Evolutionary conservation across 148 eudicot genomes (phyloP), one percentile per base, ranked within the genome.

Genomic region (Mesembryanthemum crystallinum): DNA sequence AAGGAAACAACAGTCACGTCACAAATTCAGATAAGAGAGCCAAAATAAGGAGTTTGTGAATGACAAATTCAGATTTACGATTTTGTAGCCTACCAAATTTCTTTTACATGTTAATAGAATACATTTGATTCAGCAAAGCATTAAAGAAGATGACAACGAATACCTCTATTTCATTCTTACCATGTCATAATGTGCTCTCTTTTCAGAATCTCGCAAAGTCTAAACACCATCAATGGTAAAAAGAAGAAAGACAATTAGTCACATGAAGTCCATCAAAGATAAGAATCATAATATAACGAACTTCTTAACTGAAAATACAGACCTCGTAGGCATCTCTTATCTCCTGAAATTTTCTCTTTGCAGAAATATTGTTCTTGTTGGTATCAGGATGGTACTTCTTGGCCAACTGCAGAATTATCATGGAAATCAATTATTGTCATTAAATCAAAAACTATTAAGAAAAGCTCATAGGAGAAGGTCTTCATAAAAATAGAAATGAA

Each of bases 241-340:
- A 85, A 74, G 54, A 63, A 75, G 74, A 74, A 49, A 61, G 63
- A 74, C 25, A 47, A 54, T 79, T 47, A 79, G 76, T 27, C 45
- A 9, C 23, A 52, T 59, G 54, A 72, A 64, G 10, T 58, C 45
- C 69, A 72, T 47, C 17, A 42, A 67, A 29, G 11, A 47, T 0
- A 7, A 11, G 47, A 32, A n/a, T n/a, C n/a, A n/a, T n/a, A n/a
- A n/a, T n/a, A n/a, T 24, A 64, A 37, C 13, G 45, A 59, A 75
- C 58, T 45, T 35, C n/a, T 64, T 55, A 65, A 73, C 49, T 17
- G 62, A 52, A 62, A 39, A 66, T 45, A 86, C 87, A 74, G 74
- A 94, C 98, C 97, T 94, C 98, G 68, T 94, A 94, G 43, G 97
- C 98, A 78, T 94, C 97, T 83, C 96, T 92, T 79, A 94, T 89